These are phyloP conservation scores for Sarocladiaceae sp. DNA, from an alignment of 2,329 filamentous ascomycete genomes.

Conservation along the genomic window DNA sequence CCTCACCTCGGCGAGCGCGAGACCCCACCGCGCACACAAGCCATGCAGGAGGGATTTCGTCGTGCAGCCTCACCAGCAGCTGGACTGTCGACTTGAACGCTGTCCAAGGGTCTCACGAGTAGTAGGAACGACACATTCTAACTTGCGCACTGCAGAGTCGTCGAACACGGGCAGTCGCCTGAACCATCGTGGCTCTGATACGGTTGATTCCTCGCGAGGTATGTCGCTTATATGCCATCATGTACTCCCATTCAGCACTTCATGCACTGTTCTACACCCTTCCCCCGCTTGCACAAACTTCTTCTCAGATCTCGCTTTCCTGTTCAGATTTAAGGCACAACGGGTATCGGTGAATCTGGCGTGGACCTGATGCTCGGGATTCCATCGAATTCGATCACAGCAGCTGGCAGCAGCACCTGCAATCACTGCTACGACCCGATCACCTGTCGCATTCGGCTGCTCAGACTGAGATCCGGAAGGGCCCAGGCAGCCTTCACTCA, in stretches of 20 bases:
- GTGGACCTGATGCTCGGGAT: too few species aligned
- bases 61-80: not conserved
- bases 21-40: not conserved
- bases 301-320: too few species aligned
- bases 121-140: not conserved
- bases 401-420: constrained; percentile 5
- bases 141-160: not conserved
- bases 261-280: too few species aligned
- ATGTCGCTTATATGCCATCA: not conserved
- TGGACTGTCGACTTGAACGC: not conserved
- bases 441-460: not conserved
- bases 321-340: too few species aligned
- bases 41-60: not conserved
- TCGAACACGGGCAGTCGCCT: not conserved
- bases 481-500: not conserved
- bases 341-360: too few species aligned
- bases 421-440: constrained; percentile 1
- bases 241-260: not conserved
- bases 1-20: not conserved
- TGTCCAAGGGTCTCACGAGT: constrained; percentile 3
- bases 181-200: not conserved
- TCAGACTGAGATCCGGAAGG: not conserved
- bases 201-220: not conserved
- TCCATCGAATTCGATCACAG: too few species aligned
- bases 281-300: too few species aligned